A percentile compares a stretch with the other conserved stretches of the same genome.
Evolutionary conservation across 2,329 filamentous ascomycete genomes (phyloP).

Genomic region (Aspergillus sp.): DNA sequence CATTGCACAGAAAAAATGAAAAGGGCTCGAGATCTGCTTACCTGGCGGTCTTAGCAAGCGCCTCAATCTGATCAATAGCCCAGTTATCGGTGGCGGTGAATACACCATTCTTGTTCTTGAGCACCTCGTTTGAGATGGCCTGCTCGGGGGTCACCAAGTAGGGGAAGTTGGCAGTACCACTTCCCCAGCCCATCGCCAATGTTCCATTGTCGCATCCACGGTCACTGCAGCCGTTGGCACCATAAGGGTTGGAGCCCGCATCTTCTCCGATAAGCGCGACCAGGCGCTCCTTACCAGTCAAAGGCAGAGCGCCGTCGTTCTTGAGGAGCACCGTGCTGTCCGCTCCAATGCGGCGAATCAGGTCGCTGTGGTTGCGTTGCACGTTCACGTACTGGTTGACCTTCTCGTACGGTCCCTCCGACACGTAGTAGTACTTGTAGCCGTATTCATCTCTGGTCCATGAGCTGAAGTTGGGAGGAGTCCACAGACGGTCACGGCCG

Average conservation of each 20-base stretch:
- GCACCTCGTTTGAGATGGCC: slow-evolving; percentile 66
- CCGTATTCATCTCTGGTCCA: slow-evolving; percentile 80
- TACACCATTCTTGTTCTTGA: slow-evolving; percentile 67
- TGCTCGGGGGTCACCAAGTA: slow-evolving; percentile 65
- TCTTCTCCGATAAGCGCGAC: slow-evolving; percentile 81
- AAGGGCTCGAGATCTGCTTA: slow-evolving; percentile 18
- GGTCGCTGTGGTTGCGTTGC: slow-evolving; percentile 68
- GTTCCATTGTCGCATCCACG: slow-evolving; percentile 64
- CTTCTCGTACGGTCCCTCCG: slow-evolving; percentile 60
- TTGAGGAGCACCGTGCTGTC: slow-evolving; percentile 88
- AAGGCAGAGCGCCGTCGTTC: slow-evolving; percentile 73
- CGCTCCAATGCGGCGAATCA: slow-evolving; percentile 76
- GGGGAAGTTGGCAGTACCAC: slow-evolving; percentile 62
- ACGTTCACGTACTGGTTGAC: slow-evolving; percentile 85
- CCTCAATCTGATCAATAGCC: slow-evolving; percentile 54
- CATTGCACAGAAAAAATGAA: too few species aligned
- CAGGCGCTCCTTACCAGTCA: slow-evolving; percentile 73
- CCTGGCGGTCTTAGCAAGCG: slow-evolving; percentile 54
- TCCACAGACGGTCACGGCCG: slow-evolving; percentile 54
- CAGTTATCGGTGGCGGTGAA: slow-evolving; percentile 61
- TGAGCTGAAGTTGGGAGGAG: slow-evolving; percentile 78
- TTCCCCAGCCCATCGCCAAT: slow-evolving; percentile 65
- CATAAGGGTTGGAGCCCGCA: slow-evolving; percentile 71
- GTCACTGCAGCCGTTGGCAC: slow-evolving; percentile 77
- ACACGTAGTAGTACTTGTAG: slow-evolving; percentile 64